Conservation (phyloP, 129 eudicot species). For the Flaveria trinervia region DNA sequence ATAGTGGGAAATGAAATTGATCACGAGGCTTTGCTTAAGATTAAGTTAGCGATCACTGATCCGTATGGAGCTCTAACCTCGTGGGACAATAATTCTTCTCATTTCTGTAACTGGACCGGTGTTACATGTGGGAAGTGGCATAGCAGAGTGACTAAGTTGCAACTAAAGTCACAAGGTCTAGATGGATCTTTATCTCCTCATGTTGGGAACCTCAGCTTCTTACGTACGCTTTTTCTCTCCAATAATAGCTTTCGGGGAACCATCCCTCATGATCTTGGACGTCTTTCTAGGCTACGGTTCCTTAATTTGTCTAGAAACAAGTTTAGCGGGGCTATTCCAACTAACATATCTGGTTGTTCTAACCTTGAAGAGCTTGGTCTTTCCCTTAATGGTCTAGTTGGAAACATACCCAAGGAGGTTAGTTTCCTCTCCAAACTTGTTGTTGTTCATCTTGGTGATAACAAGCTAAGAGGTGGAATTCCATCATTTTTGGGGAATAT, state of each 20-base stretch:
- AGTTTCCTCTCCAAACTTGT: slow-evolving; percentile 5
- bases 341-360: neutral
- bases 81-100: slow-evolving; percentile 6
- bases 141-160: neutral
- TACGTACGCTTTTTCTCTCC: neutral
- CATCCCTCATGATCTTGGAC: slow-evolving; percentile 30
- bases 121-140: slow-evolving; percentile 7
- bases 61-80: neutral
- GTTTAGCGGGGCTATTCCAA: neutral
- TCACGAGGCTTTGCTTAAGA: neutral
- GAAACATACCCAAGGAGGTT: neutral
- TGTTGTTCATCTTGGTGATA: neutral
- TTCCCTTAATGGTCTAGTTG: neutral
- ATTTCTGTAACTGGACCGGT: slow-evolving; percentile 20
- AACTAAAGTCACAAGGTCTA: neutral
- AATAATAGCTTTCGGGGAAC: slow-evolving; percentile 18
- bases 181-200: slow-evolving; percentile 23
- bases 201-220: slow-evolving; percentile 24
- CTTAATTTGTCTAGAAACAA: neutral
- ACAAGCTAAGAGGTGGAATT: slow-evolving; percentile 14
- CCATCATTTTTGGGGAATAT: slow-evolving; percentile 14
- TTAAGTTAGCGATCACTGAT: slow-evolving; percentile 16
- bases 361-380: neutral
- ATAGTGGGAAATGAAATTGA: neutral
- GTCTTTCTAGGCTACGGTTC: neutral